Evolutionary conservation across 108 stramenopile species (phyloP).

Genomic region (Nannochloropsis gaditana): DNA sequence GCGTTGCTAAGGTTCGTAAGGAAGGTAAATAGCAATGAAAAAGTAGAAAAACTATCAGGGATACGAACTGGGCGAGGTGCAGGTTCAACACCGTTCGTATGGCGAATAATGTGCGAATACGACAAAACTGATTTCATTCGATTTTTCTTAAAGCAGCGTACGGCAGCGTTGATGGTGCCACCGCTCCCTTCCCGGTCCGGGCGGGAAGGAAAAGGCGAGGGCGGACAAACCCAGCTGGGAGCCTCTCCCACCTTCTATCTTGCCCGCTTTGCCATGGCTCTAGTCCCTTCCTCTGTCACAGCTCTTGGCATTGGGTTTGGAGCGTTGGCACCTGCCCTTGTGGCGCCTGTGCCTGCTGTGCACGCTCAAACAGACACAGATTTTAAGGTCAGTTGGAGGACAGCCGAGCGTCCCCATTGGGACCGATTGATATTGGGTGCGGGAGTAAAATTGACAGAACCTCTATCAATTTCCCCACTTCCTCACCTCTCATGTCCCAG

Average conservation of each 20-base stretch:
- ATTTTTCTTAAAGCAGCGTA: not conserved
- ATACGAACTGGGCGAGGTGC: too few relatives aligned
- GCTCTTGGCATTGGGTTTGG: not conserved
- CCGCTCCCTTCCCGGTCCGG: not conserved
- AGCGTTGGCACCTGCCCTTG: not conserved
- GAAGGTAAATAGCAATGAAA: too few relatives aligned
- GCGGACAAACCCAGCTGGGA: not conserved
- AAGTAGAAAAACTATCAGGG: too few relatives aligned
- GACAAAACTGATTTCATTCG: too few relatives aligned
- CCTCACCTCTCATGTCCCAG: not conserved
- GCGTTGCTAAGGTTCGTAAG: too few relatives aligned
- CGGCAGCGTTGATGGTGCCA: not conserved
- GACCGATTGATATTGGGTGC: not conserved
- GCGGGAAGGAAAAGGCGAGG: not conserved
- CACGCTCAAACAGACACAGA: not conserved
- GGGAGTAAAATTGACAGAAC: not conserved
- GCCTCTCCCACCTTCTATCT: not conserved
- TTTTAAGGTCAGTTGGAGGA: not conserved
- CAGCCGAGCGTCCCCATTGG: not conserved
- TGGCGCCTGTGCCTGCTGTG: not conserved
- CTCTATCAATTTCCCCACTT: not conserved
- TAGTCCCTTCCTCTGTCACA: not conserved
- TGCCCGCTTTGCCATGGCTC: not conserved
- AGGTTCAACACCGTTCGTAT: too few relatives aligned
- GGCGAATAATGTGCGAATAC: too few relatives aligned